A percentile compares a stretch with the other conserved stretches of the same genome.
phyloP scores from a whole-genome alignment of 2,329 filamentous ascomycete genomes.

The Lithohypha guttulata region DNA sequence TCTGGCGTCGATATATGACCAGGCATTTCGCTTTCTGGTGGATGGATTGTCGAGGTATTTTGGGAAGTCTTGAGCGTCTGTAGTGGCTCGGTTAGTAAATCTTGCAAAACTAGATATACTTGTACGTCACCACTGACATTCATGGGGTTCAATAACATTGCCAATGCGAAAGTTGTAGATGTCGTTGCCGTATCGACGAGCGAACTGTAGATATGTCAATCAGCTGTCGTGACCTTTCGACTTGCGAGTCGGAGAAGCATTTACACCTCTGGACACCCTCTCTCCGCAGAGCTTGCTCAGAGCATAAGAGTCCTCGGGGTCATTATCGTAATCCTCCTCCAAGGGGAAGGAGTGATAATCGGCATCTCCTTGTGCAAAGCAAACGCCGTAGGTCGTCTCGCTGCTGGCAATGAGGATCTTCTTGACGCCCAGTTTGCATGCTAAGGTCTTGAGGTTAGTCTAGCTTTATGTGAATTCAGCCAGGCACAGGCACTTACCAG shows the following conservation, averaged over 20 bases:
- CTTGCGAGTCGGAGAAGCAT: too few species aligned
- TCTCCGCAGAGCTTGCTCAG: slow-evolving; percentile 39
- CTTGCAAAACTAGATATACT: too few species aligned
- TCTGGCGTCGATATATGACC: slow-evolving; percentile 53
- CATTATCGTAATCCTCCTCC: slow-evolving; percentile 48
- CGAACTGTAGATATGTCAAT: too few species aligned
- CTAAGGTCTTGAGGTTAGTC: too few species aligned
- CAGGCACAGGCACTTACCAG: too few species aligned
- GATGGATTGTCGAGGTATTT: slow-evolving; percentile 41
- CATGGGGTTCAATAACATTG: slow-evolving; percentile 51
- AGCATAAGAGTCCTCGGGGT: slow-evolving; percentile 53
- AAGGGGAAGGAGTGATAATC: slow-evolving; percentile 49
- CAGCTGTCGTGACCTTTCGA: too few species aligned
- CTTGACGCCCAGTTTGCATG: slow-evolving; percentile 49
- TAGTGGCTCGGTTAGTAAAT: too few species aligned
- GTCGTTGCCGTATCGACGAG: slow-evolving; percentile 44
- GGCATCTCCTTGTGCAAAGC: slow-evolving; percentile 48
- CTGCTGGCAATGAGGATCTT: slow-evolving; percentile 52
- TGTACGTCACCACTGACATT: too few species aligned
- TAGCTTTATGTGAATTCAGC: too few species aligned
- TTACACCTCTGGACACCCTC: too few species aligned
- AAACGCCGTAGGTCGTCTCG: slow-evolving; percentile 52
- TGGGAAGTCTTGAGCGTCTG: slow-evolving; percentile 42
- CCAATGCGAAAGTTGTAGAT: slow-evolving; percentile 53
- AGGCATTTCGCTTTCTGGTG: slow-evolving; percentile 46